phyloP scores from a whole-genome alignment of 2,329 filamentous ascomycete species.

The Fusarium sp. region DNA sequence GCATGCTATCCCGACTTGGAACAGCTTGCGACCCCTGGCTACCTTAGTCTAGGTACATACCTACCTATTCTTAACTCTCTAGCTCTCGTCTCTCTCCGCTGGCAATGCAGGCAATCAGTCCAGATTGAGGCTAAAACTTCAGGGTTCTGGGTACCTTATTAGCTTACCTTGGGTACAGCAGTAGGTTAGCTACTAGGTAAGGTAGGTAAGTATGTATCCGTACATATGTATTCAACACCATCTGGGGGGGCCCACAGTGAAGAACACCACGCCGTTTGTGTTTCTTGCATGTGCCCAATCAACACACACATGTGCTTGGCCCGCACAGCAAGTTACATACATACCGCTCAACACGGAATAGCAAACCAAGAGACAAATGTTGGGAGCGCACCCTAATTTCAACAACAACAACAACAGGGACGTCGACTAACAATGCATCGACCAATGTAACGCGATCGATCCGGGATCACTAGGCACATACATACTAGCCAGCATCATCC shows the following conservation, averaged over 20 bases:
- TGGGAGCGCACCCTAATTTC: background rate
- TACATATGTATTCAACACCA: background rate
- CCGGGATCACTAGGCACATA: constrained; percentile 17
- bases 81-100: constrained; percentile 22
- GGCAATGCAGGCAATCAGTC: constrained; percentile 26
- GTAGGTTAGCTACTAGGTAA: too few species aligned
- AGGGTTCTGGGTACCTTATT: constrained; percentile 1
- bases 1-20: constrained; percentile 36
- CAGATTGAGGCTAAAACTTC: constrained; percentile 25
- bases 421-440: constrained; percentile 22
- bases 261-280: constrained; percentile 4
- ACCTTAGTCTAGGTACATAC: background rate
- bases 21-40: constrained; percentile 31
- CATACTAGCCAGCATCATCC: constrained; percentile 17
- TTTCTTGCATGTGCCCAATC: constrained; percentile 13
- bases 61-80: constrained; percentile 17
- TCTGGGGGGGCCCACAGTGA: constrained; percentile 4
- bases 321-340: constrained; percentile 5
- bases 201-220: too few species aligned
- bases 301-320: background rate
- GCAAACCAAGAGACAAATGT: background rate
- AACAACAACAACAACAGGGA: constrained; percentile 5
- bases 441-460: constrained; percentile 38
- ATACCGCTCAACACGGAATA: background rate
- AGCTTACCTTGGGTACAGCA: background rate